Evolutionary conservation across 2,329 filamentous ascomycete genomes (phyloP), one percentile per base, ranked within the genome.

Genomic region (Botrytis byssoidea): DNA sequence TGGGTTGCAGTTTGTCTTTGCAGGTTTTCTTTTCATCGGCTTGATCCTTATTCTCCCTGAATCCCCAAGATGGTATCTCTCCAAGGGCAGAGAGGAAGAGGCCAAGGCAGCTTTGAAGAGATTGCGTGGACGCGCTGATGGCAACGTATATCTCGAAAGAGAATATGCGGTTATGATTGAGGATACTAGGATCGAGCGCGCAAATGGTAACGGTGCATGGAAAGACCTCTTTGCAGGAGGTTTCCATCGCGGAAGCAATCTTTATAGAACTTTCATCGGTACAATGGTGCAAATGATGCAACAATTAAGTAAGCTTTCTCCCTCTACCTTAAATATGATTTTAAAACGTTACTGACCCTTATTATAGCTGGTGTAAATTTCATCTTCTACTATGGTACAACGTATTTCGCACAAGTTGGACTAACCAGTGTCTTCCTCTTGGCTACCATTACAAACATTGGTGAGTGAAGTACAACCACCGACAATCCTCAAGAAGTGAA

Each of bases 311-410:
- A 74, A 73, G 71, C 71, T 7, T 10, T 44, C 84, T 18, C 22
- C 44, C 84, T 42, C 18, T 22, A 57, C 22, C n/a, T 40, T 25
- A 9, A 4, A 9, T 42, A 7, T 16, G 48, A 29, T 48, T n/a
- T 5, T 55, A 46, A 69, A 35, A 42, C 55, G 51, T 73, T n/a
- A 61, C 64, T 59, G 44, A 71, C 18, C 8, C 29, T 4, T 59
- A n/a, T 61, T 48, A 65, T 88, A 92, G 75, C 81, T 93, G 93
- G 94, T 86, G 92, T 97, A 84, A 97, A 97, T 88, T 97, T 95
- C 84, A 93, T 96, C 86, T 95, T 94, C 86, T 93, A 93, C 85
- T 93, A 91, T 85, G 93, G 92, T 48, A 94, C 93, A 94, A 97
- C 88, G 94, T 96, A 97, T 89, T 92, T 97, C 84, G 84, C 91